These are phyloP conservation scores for Cryptococcus amylolentus DNA, from an alignment of 1,284 basidiomycete species.

Conservation along the genomic window DNA sequence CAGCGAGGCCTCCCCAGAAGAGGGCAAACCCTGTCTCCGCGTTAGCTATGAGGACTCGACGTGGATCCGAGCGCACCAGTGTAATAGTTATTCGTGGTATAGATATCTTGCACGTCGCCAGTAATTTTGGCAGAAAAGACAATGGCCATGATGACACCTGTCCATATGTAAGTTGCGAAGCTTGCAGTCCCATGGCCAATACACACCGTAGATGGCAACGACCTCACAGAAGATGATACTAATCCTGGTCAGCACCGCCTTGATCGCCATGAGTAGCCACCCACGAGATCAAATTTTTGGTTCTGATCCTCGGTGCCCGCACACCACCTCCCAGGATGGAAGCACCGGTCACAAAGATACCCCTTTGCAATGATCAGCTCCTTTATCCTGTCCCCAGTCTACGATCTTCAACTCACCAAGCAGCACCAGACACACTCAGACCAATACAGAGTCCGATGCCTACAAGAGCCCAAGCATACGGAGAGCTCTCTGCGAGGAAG, in stretches of 20 bases:
- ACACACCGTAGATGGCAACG: slow-evolving; percentile 91
- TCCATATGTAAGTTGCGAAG: neutral
- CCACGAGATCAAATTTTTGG: slow-evolving; percentile 96
- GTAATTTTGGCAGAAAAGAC: slow-evolving; percentile 80
- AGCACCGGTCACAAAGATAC: slow-evolving; percentile 93
- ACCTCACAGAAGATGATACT: slow-evolving; percentile 99
- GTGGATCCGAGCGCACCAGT: slow-evolving; percentile 59
- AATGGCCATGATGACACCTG: slow-evolving; percentile 80
- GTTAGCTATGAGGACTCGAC: neutral
- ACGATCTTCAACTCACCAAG: slow-evolving; percentile 65
- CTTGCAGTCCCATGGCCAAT: neutral
- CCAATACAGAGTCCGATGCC: slow-evolving; percentile 94
- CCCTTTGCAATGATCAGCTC: slow-evolving; percentile 58
- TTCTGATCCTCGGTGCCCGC: slow-evolving; percentile 86
- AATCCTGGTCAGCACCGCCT: neutral
- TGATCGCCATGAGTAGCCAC: slow-evolving; percentile 22
- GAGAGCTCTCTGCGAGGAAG: slow-evolving; percentile 89
- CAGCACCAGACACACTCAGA: slow-evolving; percentile 87
- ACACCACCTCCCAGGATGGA: slow-evolving; percentile 96
- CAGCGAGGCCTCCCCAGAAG: slow-evolving; percentile 92
- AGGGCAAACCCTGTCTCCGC: slow-evolving; percentile 67
- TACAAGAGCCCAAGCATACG: slow-evolving; percentile 86
- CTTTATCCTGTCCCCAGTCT: neutral
- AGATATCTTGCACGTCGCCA: slow-evolving; percentile 63
- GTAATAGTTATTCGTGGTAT: slow-evolving; percentile 81